phyloP scores from a whole-genome alignment of 805 yeast genomes.

The Barnettozyma siamensis region DNA sequence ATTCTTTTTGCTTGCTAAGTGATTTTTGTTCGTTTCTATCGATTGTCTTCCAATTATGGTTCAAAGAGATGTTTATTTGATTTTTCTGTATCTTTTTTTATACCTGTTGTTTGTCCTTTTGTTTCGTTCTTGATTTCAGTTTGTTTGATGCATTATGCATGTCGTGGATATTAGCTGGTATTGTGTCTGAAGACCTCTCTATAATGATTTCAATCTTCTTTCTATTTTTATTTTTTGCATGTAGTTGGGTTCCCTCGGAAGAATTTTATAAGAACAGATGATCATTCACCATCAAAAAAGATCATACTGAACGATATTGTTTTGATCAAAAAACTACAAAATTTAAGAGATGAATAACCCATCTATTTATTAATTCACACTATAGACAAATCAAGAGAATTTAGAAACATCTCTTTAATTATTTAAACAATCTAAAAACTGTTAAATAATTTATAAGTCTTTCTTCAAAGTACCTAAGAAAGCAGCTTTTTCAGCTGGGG shows the following conservation, averaged over 20 bases:
- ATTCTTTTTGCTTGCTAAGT: too few relatives aligned
- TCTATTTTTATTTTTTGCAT: background rate
- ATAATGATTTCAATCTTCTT: background rate
- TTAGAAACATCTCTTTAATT: background rate
- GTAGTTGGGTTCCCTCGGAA: too few relatives aligned
- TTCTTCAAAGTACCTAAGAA: constrained; percentile 99
- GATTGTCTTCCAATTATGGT: too few relatives aligned
- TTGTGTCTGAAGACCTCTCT: background rate
- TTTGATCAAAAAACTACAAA: too few relatives aligned
- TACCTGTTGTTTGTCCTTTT: too few relatives aligned
- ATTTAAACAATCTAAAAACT: background rate
- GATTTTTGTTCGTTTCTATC: too few relatives aligned
- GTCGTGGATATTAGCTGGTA: constrained; percentile 1
- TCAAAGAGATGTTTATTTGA: too few relatives aligned
- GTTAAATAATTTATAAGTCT: constrained; percentile 56
- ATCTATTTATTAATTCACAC: constrained; percentile 4
- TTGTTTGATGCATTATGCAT: too few relatives aligned
- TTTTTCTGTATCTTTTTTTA: too few relatives aligned
- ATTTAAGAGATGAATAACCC: background rate
- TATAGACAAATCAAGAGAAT: background rate
- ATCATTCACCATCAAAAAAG: too few relatives aligned
- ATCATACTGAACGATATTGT: too few relatives aligned
- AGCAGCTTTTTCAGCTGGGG: constrained; percentile 99
- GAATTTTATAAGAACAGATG: too few relatives aligned
- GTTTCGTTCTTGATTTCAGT: background rate